Percentiles rank a stretch among this genome's conserved stretches.
phyloP scores from a whole-genome alignment of 2,329 filamentous ascomycete genomes.

The Pleomassaria siparia region DNA sequence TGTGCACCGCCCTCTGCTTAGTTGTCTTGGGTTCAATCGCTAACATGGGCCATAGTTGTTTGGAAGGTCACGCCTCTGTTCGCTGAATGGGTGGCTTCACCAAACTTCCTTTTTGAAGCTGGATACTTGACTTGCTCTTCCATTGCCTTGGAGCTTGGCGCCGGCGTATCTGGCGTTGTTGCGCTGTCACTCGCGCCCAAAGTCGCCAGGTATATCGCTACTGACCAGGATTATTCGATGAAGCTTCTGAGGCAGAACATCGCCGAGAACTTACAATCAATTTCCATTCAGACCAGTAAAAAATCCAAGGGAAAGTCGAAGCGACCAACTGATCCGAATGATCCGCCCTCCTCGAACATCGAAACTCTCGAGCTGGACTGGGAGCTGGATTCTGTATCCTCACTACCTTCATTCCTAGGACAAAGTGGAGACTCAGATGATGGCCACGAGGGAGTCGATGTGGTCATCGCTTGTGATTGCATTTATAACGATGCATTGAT shows the following conservation, averaged over 20 bases:
- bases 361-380: constrained; percentile 73
- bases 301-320: constrained; percentile 16
- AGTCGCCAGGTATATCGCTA: constrained; percentile 71
- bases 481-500: constrained; percentile 92
- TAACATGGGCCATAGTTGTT: constrained; percentile 61
- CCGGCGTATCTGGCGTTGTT: constrained; percentile 80
- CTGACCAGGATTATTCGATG: constrained; percentile 85
- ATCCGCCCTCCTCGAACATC: constrained; percentile 45
- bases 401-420: constrained; percentile 54
- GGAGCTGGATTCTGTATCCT: constrained; percentile 62
- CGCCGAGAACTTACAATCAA: constrained; percentile 54
- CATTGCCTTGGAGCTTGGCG: constrained; percentile 78
- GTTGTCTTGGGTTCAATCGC: constrained; percentile 26
- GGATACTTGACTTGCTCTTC: constrained; percentile 58
- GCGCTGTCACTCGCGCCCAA: constrained; percentile 66
- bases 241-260: constrained; percentile 78
- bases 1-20: constrained; percentile 36
- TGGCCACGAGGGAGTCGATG: constrained; percentile 57
- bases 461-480: constrained; percentile 85
- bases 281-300: constrained; percentile 9
- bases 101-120: constrained; percentile 64
- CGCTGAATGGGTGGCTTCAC: constrained; percentile 73
- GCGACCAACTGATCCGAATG: background rate
- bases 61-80: constrained; percentile 90
- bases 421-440: constrained; percentile 17